Percentiles rank a stretch among this genome's conserved stretches.
Evolutionary conservation across 345 rosid species (phyloP).

Genomic region (Corchorus capsularis): DNA sequence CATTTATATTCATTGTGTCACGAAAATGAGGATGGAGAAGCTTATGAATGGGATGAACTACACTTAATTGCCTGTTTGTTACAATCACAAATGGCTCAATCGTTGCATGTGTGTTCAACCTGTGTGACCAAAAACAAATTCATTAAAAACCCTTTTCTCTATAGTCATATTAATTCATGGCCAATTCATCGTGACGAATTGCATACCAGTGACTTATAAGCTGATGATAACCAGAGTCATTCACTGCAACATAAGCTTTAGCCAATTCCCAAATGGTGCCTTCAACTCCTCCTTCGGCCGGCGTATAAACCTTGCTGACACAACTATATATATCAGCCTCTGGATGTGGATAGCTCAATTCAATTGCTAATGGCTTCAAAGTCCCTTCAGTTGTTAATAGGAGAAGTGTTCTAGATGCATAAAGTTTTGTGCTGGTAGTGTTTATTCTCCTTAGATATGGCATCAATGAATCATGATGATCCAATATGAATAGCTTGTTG

Average conservation of each 20-base stretch:
- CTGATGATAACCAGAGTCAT: slow-evolving; percentile 83
- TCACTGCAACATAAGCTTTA: slow-evolving; percentile 78
- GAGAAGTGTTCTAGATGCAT: slow-evolving; percentile 71
- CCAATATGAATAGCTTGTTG: slow-evolving; percentile 64
- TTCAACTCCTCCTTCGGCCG: slow-evolving; percentile 56
- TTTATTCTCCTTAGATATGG: slow-evolving; percentile 64
- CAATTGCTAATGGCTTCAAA: slow-evolving; percentile 74
- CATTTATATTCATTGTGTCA: slow-evolving; percentile 85
- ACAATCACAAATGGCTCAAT: slow-evolving; percentile 88
- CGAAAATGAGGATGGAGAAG: slow-evolving; percentile 86
- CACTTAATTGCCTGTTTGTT: slow-evolving; percentile 70
- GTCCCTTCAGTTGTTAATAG: slow-evolving; percentile 65
- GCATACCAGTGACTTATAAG: slow-evolving; percentile 82
- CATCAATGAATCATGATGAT: slow-evolving; percentile 77
- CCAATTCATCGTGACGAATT: neutral
- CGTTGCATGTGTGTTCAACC: slow-evolving; percentile 78
- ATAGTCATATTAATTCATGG: too few species aligned
- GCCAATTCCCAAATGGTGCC: slow-evolving; percentile 83
- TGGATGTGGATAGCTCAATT: slow-evolving; percentile 76
- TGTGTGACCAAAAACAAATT: too few species aligned
- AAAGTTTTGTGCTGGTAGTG: slow-evolving; percentile 70
- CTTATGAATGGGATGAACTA: slow-evolving; percentile 77
- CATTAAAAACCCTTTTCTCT: too few species aligned
- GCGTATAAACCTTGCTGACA: slow-evolving; percentile 66
- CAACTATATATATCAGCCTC: slow-evolving; percentile 62